A percentile compares a stretch with the other conserved stretches of the same genome.
phyloP scores from a whole-genome alignment of 768 basidiomycete species.

The Panellus pusillus region DNA sequence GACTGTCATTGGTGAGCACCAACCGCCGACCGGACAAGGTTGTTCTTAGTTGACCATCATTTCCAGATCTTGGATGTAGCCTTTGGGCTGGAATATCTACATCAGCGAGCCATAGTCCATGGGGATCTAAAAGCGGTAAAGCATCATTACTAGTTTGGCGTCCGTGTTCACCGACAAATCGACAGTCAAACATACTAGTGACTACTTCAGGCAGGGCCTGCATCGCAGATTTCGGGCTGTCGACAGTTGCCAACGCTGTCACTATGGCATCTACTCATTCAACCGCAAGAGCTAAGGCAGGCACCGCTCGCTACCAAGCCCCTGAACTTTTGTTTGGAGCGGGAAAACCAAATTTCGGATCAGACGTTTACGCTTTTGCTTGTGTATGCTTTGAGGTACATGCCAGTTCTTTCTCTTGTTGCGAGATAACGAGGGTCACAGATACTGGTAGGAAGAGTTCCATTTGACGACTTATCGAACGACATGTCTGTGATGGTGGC shows the following conservation, averaged over 20 bases:
- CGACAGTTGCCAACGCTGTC: conserved; percentile 26
- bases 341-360: conserved; percentile 20
- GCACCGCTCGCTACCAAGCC: conserved; percentile 36
- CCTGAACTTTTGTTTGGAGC: conserved; percentile 37
- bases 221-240: conserved; percentile 52
- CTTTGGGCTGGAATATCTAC: conserved; percentile 22
- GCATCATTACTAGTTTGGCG: not conserved
- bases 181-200: conserved; percentile 48
- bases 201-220: conserved; percentile 41
- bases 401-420: not conserved
- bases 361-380: conserved; percentile 42
- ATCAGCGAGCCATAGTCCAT: conserved; percentile 19
- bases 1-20: not conserved
- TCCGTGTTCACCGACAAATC: not conserved
- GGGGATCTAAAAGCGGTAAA: conserved; percentile 26
- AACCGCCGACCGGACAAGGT: no score
- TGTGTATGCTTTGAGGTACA: conserved; percentile 39
- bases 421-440: no score
- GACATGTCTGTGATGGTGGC: conserved; percentile 7
- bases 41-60: not conserved
- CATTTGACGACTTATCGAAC: conserved; percentile 2
- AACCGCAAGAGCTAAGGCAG: conserved; percentile 22
- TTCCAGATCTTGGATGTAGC: conserved; percentile 20
- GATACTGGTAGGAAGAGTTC: conserved; percentile 11
- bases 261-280: conserved; percentile 21